Evolutionary conservation across 2,329 filamentous ascomycete species (phyloP), one percentile per base, ranked within the genome.

Genomic region (Pyricularia sp.): DNA sequence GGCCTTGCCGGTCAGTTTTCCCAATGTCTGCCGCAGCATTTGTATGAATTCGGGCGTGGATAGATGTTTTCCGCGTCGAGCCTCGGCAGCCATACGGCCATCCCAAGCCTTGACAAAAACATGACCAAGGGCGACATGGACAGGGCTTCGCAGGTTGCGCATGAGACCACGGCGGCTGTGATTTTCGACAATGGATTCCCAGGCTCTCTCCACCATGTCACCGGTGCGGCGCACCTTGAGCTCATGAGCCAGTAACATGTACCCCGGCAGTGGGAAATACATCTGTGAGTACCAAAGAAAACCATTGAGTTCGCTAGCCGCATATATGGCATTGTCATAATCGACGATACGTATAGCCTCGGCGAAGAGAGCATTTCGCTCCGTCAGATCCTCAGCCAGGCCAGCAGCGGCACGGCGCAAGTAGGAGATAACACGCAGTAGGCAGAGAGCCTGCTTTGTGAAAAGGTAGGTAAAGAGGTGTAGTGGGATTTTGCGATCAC

Each of bases 61-160:
- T 2, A 82, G 70, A 1, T 79, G 75, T 33, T 79, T 80, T 0
- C 85, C 85, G 7, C 79, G 76, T 67, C 80, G 79, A 4, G 77
- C 71, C 71, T 83, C 80, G 14, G 83, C 82, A 1, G 81, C 78
- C 72, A 84, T 83, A 68, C 84, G 83, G 2, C 84, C 85, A 63
- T 85, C 83, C 88, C 88, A 90, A 0, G 87, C 87, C 73, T 87
- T 88, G 69, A 90, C 77, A 59, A 90, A 85, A 23, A 86, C 80
- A 25, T 80, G 79, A 0, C 84, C 84, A 70, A 90, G 87, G 0
- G 84, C 83, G 33, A 84, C 77, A 72, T 88, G 86, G 78, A 88
- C 81, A 7, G 86, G 86, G 63, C 81, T 87, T 66, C 83, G 81
- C 65, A 84, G 77, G 69, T 84, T 81, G 63, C 81, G 81, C 42